phyloP scores from a whole-genome alignment of 2,329 filamentous ascomycete species.

The Hawksworthiomyces lignivorus region DNA sequence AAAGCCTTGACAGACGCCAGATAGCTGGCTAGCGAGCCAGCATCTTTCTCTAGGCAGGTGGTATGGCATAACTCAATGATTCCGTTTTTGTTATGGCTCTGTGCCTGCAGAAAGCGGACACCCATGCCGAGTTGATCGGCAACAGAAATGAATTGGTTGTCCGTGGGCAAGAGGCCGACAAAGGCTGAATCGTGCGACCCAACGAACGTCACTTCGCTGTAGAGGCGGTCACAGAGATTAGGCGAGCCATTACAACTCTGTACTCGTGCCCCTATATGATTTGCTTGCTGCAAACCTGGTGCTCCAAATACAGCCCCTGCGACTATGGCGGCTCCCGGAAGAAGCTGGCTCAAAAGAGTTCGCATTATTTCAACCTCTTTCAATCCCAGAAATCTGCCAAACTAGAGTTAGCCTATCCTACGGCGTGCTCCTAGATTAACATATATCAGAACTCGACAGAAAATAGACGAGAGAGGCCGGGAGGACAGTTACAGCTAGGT shows the following conservation, averaged over 20 bases:
- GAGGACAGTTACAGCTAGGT: too few species aligned
- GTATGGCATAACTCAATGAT: constrained; percentile 58
- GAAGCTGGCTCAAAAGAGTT: background rate
- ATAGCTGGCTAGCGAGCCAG: constrained; percentile 47
- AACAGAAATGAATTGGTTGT: constrained; percentile 55
- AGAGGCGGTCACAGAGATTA: constrained; percentile 47
- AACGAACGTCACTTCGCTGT: constrained; percentile 53
- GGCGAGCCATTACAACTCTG: constrained; percentile 48
- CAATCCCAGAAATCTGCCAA: too few species aligned
- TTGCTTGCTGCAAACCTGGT: background rate
- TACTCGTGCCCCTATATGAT: background rate
- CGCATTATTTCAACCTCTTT: background rate
- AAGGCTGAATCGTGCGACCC: constrained; percentile 62
- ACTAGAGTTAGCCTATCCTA: too few species aligned
- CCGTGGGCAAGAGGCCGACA: constrained; percentile 42
- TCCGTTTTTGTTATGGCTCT: constrained; percentile 49
- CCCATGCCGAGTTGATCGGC: constrained; percentile 52
- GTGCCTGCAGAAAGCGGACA: constrained; percentile 56
- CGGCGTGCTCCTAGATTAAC: too few species aligned
- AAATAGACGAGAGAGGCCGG: too few species aligned
- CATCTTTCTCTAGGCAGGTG: constrained; percentile 50
- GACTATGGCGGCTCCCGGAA: background rate
- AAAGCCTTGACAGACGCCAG: constrained; percentile 51
- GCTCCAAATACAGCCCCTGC: background rate
- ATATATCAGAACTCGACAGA: too few species aligned